A percentile compares a stretch with the other conserved stretches of the same genome.
Conservation (phyloP, 371 early-diverging fungal genomes). For the Saksenaea vasiformis region DNA sequence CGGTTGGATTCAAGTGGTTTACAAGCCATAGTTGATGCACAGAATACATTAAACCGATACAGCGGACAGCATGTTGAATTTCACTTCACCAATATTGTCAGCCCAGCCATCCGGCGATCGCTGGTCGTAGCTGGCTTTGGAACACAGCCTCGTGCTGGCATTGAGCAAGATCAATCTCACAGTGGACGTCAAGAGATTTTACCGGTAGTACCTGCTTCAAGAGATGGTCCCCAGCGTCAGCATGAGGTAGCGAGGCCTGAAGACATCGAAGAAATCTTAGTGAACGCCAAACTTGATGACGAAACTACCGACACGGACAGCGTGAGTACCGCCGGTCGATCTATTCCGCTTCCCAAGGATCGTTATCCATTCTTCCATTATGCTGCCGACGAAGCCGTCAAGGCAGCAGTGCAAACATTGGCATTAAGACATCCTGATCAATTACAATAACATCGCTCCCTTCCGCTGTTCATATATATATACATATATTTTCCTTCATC, state of each 20-base stretch:
- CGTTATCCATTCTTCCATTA: slow-evolving; percentile 55
- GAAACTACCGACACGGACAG: slow-evolving; percentile 15
- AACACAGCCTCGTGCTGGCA: slow-evolving; percentile 17
- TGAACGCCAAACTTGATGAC: neutral
- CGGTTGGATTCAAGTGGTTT: slow-evolving; percentile 65
- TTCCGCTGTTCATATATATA: neutral
- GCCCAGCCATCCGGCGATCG: slow-evolving; percentile 36
- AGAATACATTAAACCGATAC: slow-evolving; percentile 51
- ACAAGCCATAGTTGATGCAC: slow-evolving; percentile 61
- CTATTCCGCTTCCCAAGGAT: slow-evolving; percentile 39
- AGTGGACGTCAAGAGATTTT: slow-evolving; percentile 28
- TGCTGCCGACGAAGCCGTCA: slow-evolving; percentile 49
- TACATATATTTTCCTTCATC: neutral
- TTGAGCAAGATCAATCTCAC: neutral
- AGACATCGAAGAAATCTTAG: neutral
- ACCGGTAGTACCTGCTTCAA: slow-evolving; percentile 45
- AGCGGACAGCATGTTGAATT: slow-evolving; percentile 54
- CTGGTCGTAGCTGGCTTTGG: slow-evolving; percentile 50
- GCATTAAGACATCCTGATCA: neutral
- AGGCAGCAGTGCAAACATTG: slow-evolving; percentile 26
- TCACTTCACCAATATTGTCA: slow-evolving; percentile 49
- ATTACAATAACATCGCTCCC: neutral
- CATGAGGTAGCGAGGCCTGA: neutral
- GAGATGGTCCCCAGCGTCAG: slow-evolving; percentile 30
- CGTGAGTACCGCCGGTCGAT: slow-evolving; percentile 17